Percentiles rank a stretch among this genome's conserved stretches.
Conservation (phyloP, 441 rosid species). For the Metrosideros polymorpha region DNA sequence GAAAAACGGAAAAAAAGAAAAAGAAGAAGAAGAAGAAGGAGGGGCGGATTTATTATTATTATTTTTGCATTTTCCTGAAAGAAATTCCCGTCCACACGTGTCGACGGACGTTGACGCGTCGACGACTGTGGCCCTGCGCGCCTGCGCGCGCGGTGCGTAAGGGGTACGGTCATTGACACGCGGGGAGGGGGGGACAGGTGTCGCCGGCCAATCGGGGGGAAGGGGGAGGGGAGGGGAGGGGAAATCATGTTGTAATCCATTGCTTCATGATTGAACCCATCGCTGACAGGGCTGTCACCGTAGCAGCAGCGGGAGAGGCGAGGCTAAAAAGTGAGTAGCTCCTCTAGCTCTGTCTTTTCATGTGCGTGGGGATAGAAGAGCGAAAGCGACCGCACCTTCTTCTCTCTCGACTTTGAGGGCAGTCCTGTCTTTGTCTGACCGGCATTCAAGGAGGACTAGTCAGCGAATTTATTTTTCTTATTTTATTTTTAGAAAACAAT, state of each 20-base stretch:
- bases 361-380: not conserved
- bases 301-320: conserved; percentile 1
- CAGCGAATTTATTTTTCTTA: too few species aligned
- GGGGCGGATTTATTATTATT: not conserved
- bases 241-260: conserved; percentile 55
- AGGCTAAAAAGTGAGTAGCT: too few species aligned
- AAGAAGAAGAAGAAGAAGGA: not conserved
- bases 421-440: conserved; percentile 32
- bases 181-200: conserved; percentile 1
- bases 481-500: too few species aligned
- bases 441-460: conserved; percentile 27
- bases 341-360: conserved; percentile 26
- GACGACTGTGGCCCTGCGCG: not conserved
- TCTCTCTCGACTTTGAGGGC: not conserved
- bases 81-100: conserved; percentile 15
- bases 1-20: not conserved
- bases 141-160: not conserved
- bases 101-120: conserved; percentile 18
- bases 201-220: not conserved
- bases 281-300: conserved; percentile 31
- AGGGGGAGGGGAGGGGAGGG: not conserved
- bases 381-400: conserved; percentile 34
- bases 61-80: not conserved
- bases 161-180: conserved; percentile 24
- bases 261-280: conserved; percentile 65